Base-by-base conservation (phyloP, 2,329 filamentous ascomycete genomes). In the Apiospora koreana region DNA sequence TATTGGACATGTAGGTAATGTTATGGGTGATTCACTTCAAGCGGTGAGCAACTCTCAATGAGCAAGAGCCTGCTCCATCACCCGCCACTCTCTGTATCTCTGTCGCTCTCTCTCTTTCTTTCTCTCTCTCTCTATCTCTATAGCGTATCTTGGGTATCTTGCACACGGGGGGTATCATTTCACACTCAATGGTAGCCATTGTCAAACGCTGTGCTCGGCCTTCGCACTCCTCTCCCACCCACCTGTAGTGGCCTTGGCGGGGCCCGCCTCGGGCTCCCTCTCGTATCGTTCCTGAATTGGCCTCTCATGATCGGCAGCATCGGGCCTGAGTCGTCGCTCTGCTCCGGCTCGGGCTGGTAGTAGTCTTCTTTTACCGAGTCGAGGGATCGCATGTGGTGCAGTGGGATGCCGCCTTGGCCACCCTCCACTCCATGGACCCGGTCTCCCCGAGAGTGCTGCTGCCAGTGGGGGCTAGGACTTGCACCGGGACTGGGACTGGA, bases 241-340 rank as follows among this genome's bases (percentile, higher is more conserved):
- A 18, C 16, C 8, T n/a, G 54, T 12, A 28, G 28, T 10, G 41
- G 41, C 41, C 41, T 16, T 12, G 41, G 41, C 41, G 41, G 41
- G 38, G 28, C 16, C 31, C 54, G 54, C 18, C 54, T n/a, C 9
- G 54, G 54, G 10, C 54, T 38, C 23, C 54, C 64, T 66, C 64
- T 35, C 38, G 41, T 41, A 14, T 23, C 38, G 18, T 45, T 31
- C 25, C 25, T 66, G 23, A 16, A 21, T 23, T 28, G 6, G 2
- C 54, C 45, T 68, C 50, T 69, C 71, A 73, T 74, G 14, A 74
- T 73, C 16, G 73, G 73, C 28, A 74, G 62, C 31, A 74, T 58
- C 43, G 72, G 72, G 4, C 73, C 73, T 2, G 73, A 74, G 62
- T 73, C 72, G 48, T 74, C 73, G 62, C 73, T 74, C 35, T 73